These are phyloP conservation scores for Chalciporus pseudorubinellus DNA, from an alignment of 768 basidiomycete genomes.

Conservation along the genomic window DNA sequence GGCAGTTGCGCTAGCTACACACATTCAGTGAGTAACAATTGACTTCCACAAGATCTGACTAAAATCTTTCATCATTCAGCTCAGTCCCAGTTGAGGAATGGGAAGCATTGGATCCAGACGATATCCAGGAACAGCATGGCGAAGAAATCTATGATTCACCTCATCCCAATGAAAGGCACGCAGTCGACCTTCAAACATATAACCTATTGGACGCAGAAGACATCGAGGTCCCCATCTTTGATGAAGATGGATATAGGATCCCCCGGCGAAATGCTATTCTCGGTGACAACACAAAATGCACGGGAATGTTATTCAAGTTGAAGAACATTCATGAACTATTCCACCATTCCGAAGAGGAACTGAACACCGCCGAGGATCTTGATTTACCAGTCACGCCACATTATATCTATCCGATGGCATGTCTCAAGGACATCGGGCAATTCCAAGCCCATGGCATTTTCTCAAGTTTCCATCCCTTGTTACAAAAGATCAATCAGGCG, in stretches of 20 bases:
- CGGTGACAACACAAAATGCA: not conserved
- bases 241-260: not conserved
- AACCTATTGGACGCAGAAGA: not conserved
- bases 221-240: not conserved
- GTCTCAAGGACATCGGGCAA: not conserved
- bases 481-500: too few species aligned
- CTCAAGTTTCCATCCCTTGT: too few species aligned
- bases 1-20: not conserved
- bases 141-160: too few species aligned
- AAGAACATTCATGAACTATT: not conserved
- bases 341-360: not conserved
- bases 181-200: not conserved
- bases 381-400: not conserved
- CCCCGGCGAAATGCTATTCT: not conserved
- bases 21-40: not conserved
- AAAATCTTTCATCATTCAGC: too few species aligned
- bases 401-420: slow-evolving; percentile 1
- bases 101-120: not conserved
- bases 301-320: not conserved
- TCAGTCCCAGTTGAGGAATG: not conserved
- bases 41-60: too few species aligned
- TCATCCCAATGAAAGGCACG: too few species aligned
- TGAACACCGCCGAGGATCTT: too few species aligned
- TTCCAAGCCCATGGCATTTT: not conserved
- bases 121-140: not conserved